Conservation (phyloP, 495 filamentous ascomycete genomes). For the Podospora conica region DNA sequence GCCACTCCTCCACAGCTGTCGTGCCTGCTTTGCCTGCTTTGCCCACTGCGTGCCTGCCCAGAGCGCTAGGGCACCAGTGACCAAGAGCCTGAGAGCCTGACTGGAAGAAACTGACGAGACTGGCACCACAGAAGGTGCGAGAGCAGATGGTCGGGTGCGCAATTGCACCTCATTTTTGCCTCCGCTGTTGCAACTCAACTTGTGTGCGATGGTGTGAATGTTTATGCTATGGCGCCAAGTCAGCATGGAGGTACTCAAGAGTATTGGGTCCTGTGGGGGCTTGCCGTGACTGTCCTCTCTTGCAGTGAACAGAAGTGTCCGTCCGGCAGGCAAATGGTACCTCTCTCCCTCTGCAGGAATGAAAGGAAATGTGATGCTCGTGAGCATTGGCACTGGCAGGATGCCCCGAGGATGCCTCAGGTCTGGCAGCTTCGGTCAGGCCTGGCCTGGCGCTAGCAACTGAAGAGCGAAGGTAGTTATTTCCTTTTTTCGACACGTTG, state of each 20-base stretch:
- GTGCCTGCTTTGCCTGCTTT: not conserved
- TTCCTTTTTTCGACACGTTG: not conserved
- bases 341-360: too few species aligned
- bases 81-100: not conserved
- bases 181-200: constrained; percentile 14
- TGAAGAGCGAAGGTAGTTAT: not conserved
- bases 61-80: not conserved
- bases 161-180: constrained; percentile 14
- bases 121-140: not conserved
- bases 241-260: not conserved
- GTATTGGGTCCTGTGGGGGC: constrained; percentile 14
- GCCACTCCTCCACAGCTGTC: not conserved
- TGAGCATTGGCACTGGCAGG: too few species aligned
- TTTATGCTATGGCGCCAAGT: constrained; percentile 16
- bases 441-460: not conserved
- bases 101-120: not conserved
- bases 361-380: not conserved
- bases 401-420: not conserved
- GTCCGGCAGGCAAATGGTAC: constrained; percentile 3
- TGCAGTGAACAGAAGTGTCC: not conserved
- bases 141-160: constrained; percentile 10
- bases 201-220: constrained; percentile 6
- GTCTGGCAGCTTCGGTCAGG: not conserved
- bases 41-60: not conserved
- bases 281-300: constrained; percentile 1